phyloP scores from a whole-genome alignment of 371 early-diverging fungal species.

The Actinomortierella ambigua region DNA sequence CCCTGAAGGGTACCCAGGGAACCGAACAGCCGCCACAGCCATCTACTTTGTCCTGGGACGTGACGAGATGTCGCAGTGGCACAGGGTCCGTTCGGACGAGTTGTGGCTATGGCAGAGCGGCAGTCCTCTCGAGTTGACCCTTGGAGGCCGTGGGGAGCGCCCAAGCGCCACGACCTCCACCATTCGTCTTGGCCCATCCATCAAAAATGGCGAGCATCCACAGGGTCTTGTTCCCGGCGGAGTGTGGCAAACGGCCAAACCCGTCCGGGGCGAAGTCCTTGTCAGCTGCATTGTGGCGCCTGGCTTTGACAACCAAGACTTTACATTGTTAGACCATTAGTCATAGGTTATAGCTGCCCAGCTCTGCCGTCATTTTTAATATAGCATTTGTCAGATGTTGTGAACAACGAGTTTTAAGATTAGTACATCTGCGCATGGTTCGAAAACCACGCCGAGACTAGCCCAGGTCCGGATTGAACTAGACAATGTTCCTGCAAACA shows the following conservation, averaged over 20 bases:
- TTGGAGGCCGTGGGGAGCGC: not conserved
- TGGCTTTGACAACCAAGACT: not conserved
- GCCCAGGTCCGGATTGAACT: no score
- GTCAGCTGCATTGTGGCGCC: constrained; percentile 4
- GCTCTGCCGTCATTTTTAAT: no score
- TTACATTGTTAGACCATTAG: not conserved
- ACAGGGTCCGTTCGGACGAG: constrained; percentile 1
- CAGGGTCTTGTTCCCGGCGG: constrained; percentile 4
- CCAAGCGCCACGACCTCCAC: not conserved
- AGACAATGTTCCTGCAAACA: no score
- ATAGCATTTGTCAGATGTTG: no score
- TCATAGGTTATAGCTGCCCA: no score
- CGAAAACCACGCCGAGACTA: no score
- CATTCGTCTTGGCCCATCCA: constrained; percentile 6
- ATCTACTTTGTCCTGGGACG: constrained; percentile 2
- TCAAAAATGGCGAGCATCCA: not conserved
- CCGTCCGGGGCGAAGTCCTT: constrained; percentile 1
- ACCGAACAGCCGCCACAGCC: not conserved
- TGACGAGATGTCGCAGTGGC: constrained; percentile 1
- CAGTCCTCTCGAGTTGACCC: not conserved
- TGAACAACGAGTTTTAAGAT: no score
- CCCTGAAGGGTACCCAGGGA: not conserved
- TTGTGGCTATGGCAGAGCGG: not conserved
- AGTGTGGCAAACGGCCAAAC: constrained; percentile 1
- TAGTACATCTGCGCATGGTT: no score